phyloP scores from a whole-genome alignment of 179 eudicot species.

The Beta macrorhiza region DNA sequence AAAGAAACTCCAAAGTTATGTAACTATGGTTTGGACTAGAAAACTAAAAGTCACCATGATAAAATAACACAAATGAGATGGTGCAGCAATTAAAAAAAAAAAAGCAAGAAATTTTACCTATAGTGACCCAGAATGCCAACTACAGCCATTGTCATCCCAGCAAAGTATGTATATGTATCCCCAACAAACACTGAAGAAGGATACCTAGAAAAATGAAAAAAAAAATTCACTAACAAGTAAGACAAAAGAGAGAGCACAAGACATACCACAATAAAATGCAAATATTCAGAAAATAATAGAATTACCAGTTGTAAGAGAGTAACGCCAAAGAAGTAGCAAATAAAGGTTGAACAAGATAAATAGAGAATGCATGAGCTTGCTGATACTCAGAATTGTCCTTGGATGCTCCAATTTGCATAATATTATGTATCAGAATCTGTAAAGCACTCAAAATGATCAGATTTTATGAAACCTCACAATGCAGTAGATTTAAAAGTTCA shows the following conservation, averaged over 20 bases:
- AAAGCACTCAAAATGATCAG: slow-evolving; percentile 26
- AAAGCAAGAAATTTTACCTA: slow-evolving; percentile 41
- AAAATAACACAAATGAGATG: slow-evolving; percentile 10
- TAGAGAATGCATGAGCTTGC: slow-evolving; percentile 96
- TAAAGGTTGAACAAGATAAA: slow-evolving; percentile 86
- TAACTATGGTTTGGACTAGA: background rate
- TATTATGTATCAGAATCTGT: slow-evolving; percentile 84
- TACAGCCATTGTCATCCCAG: slow-evolving; percentile 98
- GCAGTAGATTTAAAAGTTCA: slow-evolving; percentile 4
- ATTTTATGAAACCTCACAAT: slow-evolving; percentile 11
- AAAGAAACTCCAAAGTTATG: background rate
- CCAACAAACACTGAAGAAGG: slow-evolving; percentile 98
- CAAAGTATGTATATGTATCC: slow-evolving; percentile 96
- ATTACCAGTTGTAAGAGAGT: slow-evolving; percentile 66
- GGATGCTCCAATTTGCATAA: slow-evolving; percentile 90
- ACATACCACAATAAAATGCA: background rate
- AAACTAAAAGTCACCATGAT: background rate
- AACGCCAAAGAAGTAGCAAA: slow-evolving; percentile 90
- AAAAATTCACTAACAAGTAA: background rate
- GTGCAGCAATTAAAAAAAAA: background rate
- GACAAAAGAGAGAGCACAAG: background rate
- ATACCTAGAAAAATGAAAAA: slow-evolving; percentile 50
- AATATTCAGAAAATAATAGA: slow-evolving; percentile 1
- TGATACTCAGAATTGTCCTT: slow-evolving; percentile 53
- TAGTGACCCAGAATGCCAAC: slow-evolving; percentile 93